Percentiles rank a stretch among this genome's conserved stretches.
phyloP scores from a whole-genome alignment of 2,329 filamentous ascomycete genomes.

The Ophiostoma sp. region DNA sequence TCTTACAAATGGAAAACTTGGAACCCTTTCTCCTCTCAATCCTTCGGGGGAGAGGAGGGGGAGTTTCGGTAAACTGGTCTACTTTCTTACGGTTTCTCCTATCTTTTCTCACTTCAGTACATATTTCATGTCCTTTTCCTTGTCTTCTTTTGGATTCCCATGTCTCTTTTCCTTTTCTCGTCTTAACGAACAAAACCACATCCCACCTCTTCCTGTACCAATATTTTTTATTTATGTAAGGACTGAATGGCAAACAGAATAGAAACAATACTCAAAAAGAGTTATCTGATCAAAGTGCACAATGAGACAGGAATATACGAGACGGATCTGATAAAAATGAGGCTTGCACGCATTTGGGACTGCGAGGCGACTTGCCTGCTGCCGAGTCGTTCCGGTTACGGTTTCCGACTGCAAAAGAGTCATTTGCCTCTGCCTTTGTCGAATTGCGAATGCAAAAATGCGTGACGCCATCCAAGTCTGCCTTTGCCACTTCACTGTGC shows the following conservation, averaged over 20 bases:
- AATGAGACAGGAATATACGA: background rate
- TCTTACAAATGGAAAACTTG: constrained; percentile 3
- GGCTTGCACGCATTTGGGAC: background rate
- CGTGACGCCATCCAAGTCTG: constrained; percentile 14
- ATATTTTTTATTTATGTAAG: background rate
- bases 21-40: background rate
- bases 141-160: background rate
- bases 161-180: background rate
- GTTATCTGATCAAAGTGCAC: background rate
- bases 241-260: background rate
- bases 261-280: background rate
- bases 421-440: background rate
- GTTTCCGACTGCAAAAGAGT: background rate
- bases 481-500: background rate
- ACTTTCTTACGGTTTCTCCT: background rate
- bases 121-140: background rate
- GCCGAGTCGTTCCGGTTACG: background rate
- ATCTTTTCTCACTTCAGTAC: constrained; percentile 4
- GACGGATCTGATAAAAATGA: constrained; percentile 7
- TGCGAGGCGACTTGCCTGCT: background rate
- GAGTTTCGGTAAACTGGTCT: background rate
- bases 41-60: background rate
- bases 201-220: constrained; percentile 10
- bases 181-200: background rate
- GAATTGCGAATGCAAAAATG: background rate